Conservation (phyloP, 768 basidiomycete genomes). For the Leccinum boreale region DNA sequence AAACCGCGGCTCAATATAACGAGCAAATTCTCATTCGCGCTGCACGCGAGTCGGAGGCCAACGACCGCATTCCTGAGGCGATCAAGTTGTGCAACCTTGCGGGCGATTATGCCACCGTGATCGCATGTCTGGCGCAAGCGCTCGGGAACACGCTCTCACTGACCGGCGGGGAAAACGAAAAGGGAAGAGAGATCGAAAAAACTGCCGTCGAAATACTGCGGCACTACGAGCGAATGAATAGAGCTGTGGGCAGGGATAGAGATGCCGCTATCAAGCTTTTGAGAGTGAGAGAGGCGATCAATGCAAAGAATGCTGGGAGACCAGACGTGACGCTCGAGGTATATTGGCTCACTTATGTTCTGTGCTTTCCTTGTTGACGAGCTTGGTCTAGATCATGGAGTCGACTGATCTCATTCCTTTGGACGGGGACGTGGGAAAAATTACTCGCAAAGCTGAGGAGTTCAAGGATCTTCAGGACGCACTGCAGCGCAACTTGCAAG, state of each 20-base stretch:
- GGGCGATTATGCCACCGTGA: conserved; percentile 84
- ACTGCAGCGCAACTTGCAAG: conserved; percentile 85
- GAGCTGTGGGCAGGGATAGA: conserved; percentile 66
- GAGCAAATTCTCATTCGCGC: conserved; percentile 80
- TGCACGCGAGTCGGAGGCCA: conserved; percentile 77
- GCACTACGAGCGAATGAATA: conserved; percentile 75
- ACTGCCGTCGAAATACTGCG: conserved; percentile 77
- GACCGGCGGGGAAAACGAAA: conserved; percentile 48
- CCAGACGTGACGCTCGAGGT: conserved; percentile 84
- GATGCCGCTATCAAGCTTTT: conserved; percentile 75
- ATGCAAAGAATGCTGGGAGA: conserved; percentile 66
- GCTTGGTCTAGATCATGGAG: conserved; percentile 66
- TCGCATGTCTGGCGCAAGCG: conserved; percentile 82
- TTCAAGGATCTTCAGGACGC: conserved; percentile 86
- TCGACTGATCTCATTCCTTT: conserved; percentile 85
- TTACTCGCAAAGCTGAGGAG: conserved; percentile 82
- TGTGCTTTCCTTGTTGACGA: not conserved
- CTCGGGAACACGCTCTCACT: conserved; percentile 80
- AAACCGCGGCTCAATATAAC: conserved; percentile 65
- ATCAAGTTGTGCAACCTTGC: conserved; percentile 96
- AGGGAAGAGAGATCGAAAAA: conserved; percentile 63
- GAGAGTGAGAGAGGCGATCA: conserved; percentile 77
- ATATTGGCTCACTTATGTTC: conserved; percentile 22
- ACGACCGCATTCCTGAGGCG: conserved; percentile 83
- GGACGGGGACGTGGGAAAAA: conserved; percentile 78